Percentiles rank a stretch among this genome's conserved stretches.
These are phyloP conservation scores for Aegilops sharonensis DNA, from an alignment of 176 grass and related monocot species.

Conservation along the genomic window DNA sequence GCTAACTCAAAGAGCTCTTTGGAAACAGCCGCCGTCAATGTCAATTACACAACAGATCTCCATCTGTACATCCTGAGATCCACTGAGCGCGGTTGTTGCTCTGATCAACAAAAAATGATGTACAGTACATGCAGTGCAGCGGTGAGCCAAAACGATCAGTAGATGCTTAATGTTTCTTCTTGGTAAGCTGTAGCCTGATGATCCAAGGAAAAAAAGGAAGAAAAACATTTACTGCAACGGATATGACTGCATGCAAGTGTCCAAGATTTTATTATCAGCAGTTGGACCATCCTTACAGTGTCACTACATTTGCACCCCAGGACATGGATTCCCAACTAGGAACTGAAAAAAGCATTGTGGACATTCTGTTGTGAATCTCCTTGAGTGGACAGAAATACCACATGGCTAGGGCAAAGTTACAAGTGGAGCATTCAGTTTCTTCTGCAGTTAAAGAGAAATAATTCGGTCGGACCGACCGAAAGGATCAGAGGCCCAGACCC, in stretches of 20 bases:
- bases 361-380: neutral
- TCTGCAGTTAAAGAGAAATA: neutral
- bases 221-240: no score
- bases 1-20: neutral
- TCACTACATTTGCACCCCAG: neutral
- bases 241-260: no score
- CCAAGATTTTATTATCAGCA: no score
- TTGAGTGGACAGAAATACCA: slow-evolving; percentile 16
- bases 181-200: neutral
- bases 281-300: no score
- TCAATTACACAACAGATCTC: neutral
- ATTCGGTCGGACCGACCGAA: neutral
- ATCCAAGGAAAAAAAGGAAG: neutral
- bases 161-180: no score
- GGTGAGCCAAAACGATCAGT: no score
- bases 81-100: neutral
- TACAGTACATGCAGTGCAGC: neutral
- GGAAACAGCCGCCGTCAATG: no score
- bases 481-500: neutral
- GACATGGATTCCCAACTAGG: neutral
- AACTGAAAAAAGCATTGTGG: neutral
- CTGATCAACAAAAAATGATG: no score
- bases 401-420: neutral
- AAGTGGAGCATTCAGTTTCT: neutral
- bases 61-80: slow-evolving; percentile 39